These are phyloP conservation scores for Aureobasidium sp. DNA, from an alignment of 2,329 filamentous ascomycete genomes.

Conservation along the genomic window DNA sequence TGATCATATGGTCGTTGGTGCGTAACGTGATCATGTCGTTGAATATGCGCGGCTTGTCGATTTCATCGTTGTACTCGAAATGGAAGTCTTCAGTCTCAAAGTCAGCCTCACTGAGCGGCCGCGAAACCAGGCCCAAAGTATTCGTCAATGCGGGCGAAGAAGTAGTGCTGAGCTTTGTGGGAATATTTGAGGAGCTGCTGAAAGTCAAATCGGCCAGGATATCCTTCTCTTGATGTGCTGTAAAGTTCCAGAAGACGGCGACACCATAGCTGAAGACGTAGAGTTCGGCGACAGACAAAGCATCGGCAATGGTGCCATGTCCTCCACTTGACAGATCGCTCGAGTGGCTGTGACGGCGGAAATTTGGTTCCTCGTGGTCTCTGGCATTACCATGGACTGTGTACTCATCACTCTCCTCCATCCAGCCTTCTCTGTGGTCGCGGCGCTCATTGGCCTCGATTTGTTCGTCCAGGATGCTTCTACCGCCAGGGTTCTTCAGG, in stretches of 20 bases:
- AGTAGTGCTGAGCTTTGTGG: slow-evolving; percentile 14
- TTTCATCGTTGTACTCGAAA: slow-evolving; percentile 87
- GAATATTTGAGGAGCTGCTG: slow-evolving; percentile 54
- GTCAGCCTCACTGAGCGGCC: slow-evolving; percentile 78
- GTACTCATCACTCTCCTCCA: slow-evolving; percentile 68
- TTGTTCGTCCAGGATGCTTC: slow-evolving; percentile 86
- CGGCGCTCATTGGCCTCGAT: slow-evolving; percentile 88
- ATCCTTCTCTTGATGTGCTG: slow-evolving; percentile 91
- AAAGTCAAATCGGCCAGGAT: slow-evolving; percentile 93
- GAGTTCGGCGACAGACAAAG: slow-evolving; percentile 83
- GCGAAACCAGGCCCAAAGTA: slow-evolving; percentile 60
- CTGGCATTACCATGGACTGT: slow-evolving; percentile 25
- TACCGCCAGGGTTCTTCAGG: slow-evolving; percentile 85
- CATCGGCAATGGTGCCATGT: slow-evolving; percentile 57
- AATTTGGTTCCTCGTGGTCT: slow-evolving; percentile 14
- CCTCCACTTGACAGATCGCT: slow-evolving; percentile 36
- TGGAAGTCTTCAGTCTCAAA: slow-evolving; percentile 98
- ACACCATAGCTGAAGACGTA: slow-evolving; percentile 97
- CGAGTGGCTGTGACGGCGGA: slow-evolving; percentile 24
- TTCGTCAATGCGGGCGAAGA: slow-evolving; percentile 21
- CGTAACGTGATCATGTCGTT: slow-evolving; percentile 99
- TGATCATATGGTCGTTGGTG: slow-evolving; percentile 97
- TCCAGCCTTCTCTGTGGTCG: slow-evolving; percentile 87
- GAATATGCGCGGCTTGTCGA: slow-evolving; percentile 83
- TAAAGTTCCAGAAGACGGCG: slow-evolving; percentile 98